Evolutionary conservation across 2,329 filamentous ascomycete species (phyloP).

Genomic region (Hypoxylon rubiginosum): DNA sequence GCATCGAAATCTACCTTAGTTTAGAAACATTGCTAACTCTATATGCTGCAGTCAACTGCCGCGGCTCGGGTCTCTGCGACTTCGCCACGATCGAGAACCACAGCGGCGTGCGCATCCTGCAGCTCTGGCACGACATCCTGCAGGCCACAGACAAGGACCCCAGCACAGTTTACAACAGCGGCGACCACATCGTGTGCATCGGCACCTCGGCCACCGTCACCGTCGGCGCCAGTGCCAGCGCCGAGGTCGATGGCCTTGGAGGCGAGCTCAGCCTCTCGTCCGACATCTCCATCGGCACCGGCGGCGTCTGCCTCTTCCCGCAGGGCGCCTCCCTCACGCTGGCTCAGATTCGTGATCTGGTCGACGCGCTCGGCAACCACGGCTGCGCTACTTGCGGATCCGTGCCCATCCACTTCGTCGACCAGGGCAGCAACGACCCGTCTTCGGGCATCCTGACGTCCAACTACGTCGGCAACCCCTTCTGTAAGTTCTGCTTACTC

Average conservation of each 20-base stretch:
- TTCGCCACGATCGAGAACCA: conserved; percentile 35
- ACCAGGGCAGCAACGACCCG: conserved; percentile 37
- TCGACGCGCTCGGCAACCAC: conserved; percentile 36
- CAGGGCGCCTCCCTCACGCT: conserved; percentile 36
- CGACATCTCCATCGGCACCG: conserved; percentile 23
- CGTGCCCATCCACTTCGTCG: conserved; percentile 40
- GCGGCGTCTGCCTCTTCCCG: conserved; percentile 40
- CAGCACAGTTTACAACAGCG: conserved; percentile 34
- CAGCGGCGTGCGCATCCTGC: conserved; percentile 21
- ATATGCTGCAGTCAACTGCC: conserved; percentile 32
- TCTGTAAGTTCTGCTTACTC: conserved; percentile 18
- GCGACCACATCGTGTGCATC: conserved; percentile 39
- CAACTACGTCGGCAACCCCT: conserved; percentile 38
- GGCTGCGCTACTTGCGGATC: conserved; percentile 37
- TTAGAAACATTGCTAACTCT: neutral
- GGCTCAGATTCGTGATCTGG: conserved; percentile 29
- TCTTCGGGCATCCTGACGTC: conserved; percentile 38
- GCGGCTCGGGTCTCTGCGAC: conserved; percentile 37
- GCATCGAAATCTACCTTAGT: neutral
- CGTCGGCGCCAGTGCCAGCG: conserved; percentile 22
- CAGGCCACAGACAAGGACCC: conserved; percentile 26
- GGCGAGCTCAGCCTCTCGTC: conserved; percentile 26
- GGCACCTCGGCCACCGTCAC: conserved; percentile 35
- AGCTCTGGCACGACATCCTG: conserved; percentile 34
- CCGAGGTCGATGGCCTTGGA: conserved; percentile 25